A percentile compares a stretch with the other conserved stretches of the same genome.
Conservation (phyloP, 208 protist species). For the Leptomonas pyrrhocoris region DNA sequence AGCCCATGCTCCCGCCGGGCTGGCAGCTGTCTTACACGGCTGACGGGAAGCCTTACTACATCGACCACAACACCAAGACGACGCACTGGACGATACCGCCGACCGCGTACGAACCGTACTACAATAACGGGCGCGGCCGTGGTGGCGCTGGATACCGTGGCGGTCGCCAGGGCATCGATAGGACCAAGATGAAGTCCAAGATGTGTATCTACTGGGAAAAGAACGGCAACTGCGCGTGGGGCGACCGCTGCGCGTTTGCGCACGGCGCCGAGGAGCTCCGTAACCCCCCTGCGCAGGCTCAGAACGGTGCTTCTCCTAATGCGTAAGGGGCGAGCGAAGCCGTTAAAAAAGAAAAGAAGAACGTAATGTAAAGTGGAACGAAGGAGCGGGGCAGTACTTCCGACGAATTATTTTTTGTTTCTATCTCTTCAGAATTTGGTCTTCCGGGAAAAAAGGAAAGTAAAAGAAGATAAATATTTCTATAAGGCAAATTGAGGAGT, state of each 20-base stretch:
- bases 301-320: conserved; percentile 25
- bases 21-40: conserved; percentile 82
- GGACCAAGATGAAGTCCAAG: conserved; percentile 82
- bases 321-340: conserved; percentile 4
- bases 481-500: conserved; percentile 15
- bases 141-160: conserved; percentile 37
- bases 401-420: conserved; percentile 1
- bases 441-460: conserved; percentile 16
- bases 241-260: conserved; percentile 84
- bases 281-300: conserved; percentile 22
- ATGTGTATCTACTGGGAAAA: conserved; percentile 90
- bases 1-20: conserved; percentile 64
- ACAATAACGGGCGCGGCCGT: conserved; percentile 34
- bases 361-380: conserved; percentile 7
- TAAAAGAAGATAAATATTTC: conserved; percentile 13
- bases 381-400: not conserved
- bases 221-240: conserved; percentile 81
- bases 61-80: conserved; percentile 89
- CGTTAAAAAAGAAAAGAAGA: not conserved
- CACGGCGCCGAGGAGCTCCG: conserved; percentile 75
- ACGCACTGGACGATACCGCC: conserved; percentile 79
- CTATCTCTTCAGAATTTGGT: conserved; percentile 9
- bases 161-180: conserved; percentile 71
- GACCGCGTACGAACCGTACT: conserved; percentile 41
- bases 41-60: conserved; percentile 78